Evolutionary conservation across 768 basidiomycete genomes (phyloP), one percentile per base, ranked within the genome.

Genomic region (Macrocybe gigantea): DNA sequence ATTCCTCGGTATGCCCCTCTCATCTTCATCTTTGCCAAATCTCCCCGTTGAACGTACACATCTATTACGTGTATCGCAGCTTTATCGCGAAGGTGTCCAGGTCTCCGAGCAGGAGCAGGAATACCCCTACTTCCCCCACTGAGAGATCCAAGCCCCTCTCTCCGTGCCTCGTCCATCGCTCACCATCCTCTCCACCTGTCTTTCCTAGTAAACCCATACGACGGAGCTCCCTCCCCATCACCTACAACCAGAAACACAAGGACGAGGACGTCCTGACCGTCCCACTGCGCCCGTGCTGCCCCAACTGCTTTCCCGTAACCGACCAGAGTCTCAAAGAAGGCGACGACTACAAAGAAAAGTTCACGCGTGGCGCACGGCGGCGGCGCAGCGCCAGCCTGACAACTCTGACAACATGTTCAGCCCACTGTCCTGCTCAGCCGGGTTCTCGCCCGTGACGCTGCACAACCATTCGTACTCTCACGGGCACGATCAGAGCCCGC

Each of bases 281-380:
- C 1, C 88, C 88, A 6, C 67, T 90, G 11, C 80, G 88, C 38
- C 71, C 80, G 9, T 90, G 88, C 62, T 90, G 88, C 56, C 61
- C 72, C 7, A 74, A 79, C 39, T 90, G 88, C 57, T 72, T 77
- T 36, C 60, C 64, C 33, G 71, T 72, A 49, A 83, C 78, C 2
- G 86, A 88, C 38, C 71, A 78, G 46, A 77, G 71, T 42, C 56
- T 78, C 34, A 60, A 69, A 37, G 67, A 77, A 53, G 83, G 81
- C 32, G 77, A 78, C 14, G 61, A 71, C 1, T 87, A 82, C 82
- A 62, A 76, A 48, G 82, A 80, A 56, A 77, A 69, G 56, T 88
- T 85, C 59, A 73, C 82, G 3, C 73, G 73, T 33, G 80, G 78
- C 6, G 86, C 86, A 4, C 68, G 71, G 30, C 72, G 81, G 52